phyloP scores from a whole-genome alignment of 2,329 filamentous ascomycete species.

The Penicillium palitans region DNA sequence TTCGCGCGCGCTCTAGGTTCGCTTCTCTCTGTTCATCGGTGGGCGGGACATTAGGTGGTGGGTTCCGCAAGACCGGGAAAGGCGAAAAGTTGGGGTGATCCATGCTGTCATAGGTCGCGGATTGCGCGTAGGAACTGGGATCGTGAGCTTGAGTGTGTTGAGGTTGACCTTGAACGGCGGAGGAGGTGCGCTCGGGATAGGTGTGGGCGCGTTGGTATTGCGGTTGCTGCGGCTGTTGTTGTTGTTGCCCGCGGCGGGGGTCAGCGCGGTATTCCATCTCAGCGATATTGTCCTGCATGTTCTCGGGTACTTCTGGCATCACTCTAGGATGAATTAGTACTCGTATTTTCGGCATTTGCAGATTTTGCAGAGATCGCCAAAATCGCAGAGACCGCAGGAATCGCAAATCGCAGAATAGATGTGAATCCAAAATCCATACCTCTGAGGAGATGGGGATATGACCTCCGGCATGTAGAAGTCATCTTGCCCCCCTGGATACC shows the following conservation, averaged over 20 bases:
- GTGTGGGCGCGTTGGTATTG: conserved; percentile 33
- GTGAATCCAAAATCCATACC: conserved; percentile 44
- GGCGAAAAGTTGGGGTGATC: conserved; percentile 80
- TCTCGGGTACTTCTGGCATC: conserved; percentile 92
- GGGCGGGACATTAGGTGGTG: conserved; percentile 83
- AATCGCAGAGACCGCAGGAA: neutral
- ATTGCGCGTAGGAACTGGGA: conserved; percentile 52
- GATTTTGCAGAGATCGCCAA: neutral
- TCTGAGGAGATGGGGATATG: conserved; percentile 69
- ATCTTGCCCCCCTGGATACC: conserved; percentile 66
- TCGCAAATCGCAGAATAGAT: neutral
- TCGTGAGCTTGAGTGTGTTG: conserved; percentile 32
- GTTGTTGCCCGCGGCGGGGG: conserved; percentile 47
- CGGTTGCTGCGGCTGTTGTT: conserved; percentile 29
- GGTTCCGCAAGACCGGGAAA: conserved; percentile 78
- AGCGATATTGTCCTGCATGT: conserved; percentile 93
- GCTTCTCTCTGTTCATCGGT: conserved; percentile 93
- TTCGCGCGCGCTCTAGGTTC: conserved; percentile 78
- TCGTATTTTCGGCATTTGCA: conserved; percentile 23
- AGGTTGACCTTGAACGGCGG: conserved; percentile 32
- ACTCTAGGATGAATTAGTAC: conserved; percentile 57
- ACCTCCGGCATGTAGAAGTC: conserved; percentile 70
- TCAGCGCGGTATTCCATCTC: conserved; percentile 80
- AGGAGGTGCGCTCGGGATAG: conserved; percentile 41
- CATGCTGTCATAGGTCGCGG: conserved; percentile 49